Evolutionary conservation across 192 early-diverging fungal species (phyloP), one percentile per base, ranked within the genome.

Genomic region (Coemansia sp.): DNA sequence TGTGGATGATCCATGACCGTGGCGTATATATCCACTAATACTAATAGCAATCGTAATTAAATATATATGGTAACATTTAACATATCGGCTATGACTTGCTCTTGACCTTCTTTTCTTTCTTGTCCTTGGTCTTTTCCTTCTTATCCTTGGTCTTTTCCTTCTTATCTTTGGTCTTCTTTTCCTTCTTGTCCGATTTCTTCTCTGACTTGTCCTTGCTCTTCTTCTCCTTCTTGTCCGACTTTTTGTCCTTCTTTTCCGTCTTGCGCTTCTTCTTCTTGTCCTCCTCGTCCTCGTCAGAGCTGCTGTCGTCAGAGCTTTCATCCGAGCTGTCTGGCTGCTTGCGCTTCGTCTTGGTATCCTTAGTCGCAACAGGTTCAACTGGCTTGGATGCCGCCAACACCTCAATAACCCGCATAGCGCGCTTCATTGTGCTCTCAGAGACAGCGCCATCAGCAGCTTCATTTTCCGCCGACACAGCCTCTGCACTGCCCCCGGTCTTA

Each of bases 1-100:
- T 76, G 64, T 82, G 79, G 79, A 82, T 82, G 79, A 74, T 74
- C 45, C 73, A 69, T 65, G 79, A 76, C 29, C 79, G 79, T 63
- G 73, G 75, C 46, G 6, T 76, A 7, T 82, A 82, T 50, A 62
- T 82, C 23, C 41, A 69, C 15, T 76, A 76, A 53, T 12, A 69
- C 15, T 76, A 76, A 53, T 12, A 21, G 4, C 39, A 4, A n/a
- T 7, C 21, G 23, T 60, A 63, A 32, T 38, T 64, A 14, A 34
- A n/a, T 15, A 59, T 53, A 36, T 64, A 64, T 44, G 37, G 46
- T 25, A n/a, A 17, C 21, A 32, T 29, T 2, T n/a, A 44, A 45
- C 53, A 19, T 61, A 53, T 66, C 46, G 3, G 9, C 61, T 62
- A 21, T 7, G 34, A 5, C 23, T 38, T 37, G 51, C n/a, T 41